Base-by-base conservation (phyloP, 176 grass and related monocot genomes). In the Urochloa ruziziensis region DNA sequence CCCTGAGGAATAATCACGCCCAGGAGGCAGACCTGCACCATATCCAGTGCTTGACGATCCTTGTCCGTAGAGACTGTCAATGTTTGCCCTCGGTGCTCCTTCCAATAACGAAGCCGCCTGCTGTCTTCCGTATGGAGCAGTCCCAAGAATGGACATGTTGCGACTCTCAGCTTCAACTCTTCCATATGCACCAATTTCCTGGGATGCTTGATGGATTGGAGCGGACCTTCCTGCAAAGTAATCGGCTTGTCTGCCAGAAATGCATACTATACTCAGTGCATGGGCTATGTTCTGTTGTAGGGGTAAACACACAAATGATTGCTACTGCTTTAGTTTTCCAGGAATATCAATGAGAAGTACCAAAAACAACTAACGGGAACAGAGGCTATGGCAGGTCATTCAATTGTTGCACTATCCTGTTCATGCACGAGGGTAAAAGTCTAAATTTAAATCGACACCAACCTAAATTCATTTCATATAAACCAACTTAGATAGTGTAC, bases 231-330 rank as follows among this genome's bases (percentile, higher is more conserved):
- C 89, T 88, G 88, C 87, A 90, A 90, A 96, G 97, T 96, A 99
- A 77, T 99, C 97, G 75, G 88, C 87, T 92, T 96, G 93, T 96
- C 97, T 99, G 93, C 93, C 94, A 99, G 84, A 99, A 99, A 99
- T 92, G 91, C 83, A 99, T 89, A 92, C 80, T 87, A 79, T 88
- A 84, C 88, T 92, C 86, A 96, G 90, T 96, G 85, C 83, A 86
- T 78, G 69, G 54, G 67, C 81, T 84, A 79, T 88, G 53, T 83
- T 76, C 48, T 86, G 37, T 90, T 86, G 67, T 24, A 86, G 80
- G 77, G 57, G 78, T 79, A 83, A 86, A 79, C 74, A 58, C 83
- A 49, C 83, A 77, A 83, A 73, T 56, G 66, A 83, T 83, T 52
- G 25, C 67, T 74, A 83, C 67, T 79, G n/a, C 71, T 78, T 56